A percentile compares a stretch with the other conserved stretches of the same genome.
Evolutionary conservation across 2,329 filamentous ascomycete genomes (phyloP).

Genomic region (Decorospora gaudefroyi): DNA sequence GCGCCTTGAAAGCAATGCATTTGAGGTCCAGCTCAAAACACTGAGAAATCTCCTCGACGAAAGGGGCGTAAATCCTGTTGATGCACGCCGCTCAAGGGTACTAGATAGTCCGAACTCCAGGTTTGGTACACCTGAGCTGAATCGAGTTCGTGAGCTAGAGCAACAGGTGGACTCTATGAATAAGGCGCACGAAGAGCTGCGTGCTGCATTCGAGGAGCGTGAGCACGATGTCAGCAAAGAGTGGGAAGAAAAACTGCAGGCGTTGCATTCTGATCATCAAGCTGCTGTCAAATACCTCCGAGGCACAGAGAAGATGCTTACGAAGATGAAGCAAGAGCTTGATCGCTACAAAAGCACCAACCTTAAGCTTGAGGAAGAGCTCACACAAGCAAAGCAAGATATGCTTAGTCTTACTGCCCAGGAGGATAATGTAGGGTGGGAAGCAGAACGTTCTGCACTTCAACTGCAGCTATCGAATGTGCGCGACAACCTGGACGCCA

Average conservation of each 20-base stretch:
- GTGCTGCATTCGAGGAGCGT: constrained; percentile 73
- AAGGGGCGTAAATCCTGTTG: constrained; percentile 79
- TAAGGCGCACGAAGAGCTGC: constrained; percentile 84
- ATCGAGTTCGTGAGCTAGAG: constrained; percentile 81
- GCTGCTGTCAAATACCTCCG: constrained; percentile 98
- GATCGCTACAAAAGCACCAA: constrained; percentile 89
- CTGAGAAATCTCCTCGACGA: constrained; percentile 91
- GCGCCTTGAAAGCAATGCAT: constrained; percentile 90
- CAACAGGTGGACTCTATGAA: constrained; percentile 78
- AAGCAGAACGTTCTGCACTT: constrained; percentile 70
- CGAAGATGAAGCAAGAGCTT: constrained; percentile 98
- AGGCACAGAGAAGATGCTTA: constrained; percentile 98
- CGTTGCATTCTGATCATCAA: constrained; percentile 96
- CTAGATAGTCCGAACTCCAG: constrained; percentile 73
- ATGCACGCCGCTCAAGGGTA: constrained; percentile 70
- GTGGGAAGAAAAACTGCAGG: constrained; percentile 90
- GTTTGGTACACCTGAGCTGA: constrained; percentile 77
- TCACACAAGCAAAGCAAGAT: constrained; percentile 61
- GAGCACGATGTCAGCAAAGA: constrained; percentile 84
- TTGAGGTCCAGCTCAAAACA: constrained; percentile 88
- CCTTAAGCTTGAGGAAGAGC: constrained; percentile 75
- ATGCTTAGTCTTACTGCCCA: constrained; percentile 47
- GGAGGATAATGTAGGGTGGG: constrained; percentile 67
- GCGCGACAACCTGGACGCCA: constrained; percentile 69
- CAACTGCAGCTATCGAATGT: constrained; percentile 70